These are phyloP conservation scores for Phaffomyces opuntiae DNA, from an alignment of 805 yeast species.

Conservation along the genomic window DNA sequence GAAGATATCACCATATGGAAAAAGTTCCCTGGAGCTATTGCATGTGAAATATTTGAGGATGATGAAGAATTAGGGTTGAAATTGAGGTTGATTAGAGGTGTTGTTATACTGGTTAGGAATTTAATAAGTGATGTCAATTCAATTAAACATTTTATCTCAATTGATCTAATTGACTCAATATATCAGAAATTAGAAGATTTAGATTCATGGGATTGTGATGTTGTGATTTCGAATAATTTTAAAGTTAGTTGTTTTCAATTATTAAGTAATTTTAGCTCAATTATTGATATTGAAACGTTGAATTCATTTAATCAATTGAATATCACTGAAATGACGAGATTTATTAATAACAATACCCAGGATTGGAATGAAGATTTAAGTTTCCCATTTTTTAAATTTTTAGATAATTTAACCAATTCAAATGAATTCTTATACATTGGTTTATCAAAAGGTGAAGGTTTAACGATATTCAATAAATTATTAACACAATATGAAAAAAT, in stretches of 20 bases:
- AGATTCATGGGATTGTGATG: background rate
- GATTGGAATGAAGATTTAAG: constrained; percentile 5
- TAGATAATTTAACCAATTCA: constrained; percentile 10
- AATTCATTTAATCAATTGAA: constrained; percentile 2
- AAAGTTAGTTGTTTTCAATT: constrained; percentile 9
- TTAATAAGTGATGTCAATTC: constrained; percentile 30
- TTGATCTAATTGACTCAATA: constrained; percentile 5
- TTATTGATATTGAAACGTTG: constrained; percentile 5
- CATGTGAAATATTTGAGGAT: rapidly evolving
- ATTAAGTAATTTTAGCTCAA: constrained; percentile 12
- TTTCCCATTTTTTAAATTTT: constrained; percentile 9
- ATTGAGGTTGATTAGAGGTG: constrained; percentile 38
- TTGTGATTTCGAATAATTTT: background rate
- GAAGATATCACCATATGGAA: background rate
- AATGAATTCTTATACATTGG: constrained; percentile 14
- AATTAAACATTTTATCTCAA: constrained; percentile 17
- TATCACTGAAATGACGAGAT: constrained; percentile 7
- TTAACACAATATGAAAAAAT: constrained; percentile 15
- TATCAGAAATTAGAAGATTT: background rate
- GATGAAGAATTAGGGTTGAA: constrained; percentile 7
- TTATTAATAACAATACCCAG: background rate
- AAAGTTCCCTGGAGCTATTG: background rate
- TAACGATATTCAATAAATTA: constrained; percentile 9
- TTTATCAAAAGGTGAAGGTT: constrained; percentile 16
- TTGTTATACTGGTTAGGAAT: constrained; percentile 42